Conservation (phyloP, 768 basidiomycete species). For the Lactarius indigo region DNA sequence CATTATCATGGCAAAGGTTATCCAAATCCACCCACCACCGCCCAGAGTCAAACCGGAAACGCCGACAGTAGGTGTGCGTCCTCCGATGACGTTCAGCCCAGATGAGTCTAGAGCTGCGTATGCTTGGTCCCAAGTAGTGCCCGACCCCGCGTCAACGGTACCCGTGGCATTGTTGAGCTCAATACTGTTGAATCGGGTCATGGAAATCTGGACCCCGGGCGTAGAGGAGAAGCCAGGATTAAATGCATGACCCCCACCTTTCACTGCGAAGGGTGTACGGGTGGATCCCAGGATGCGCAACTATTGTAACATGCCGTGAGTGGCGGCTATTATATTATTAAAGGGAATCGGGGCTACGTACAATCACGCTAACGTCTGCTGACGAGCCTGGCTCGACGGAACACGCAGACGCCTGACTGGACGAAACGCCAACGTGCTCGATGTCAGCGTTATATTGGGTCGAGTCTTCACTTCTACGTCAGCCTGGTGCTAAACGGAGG, state of each 20-base stretch:
- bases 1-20: background rate
- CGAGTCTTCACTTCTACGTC: background rate
- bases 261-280: background rate
- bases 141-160: constrained; percentile 26
- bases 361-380: constrained; percentile 23
- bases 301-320: background rate
- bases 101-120: constrained; percentile 20
- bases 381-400: constrained; percentile 26
- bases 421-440: background rate
- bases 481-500: background rate
- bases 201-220: constrained; percentile 28
- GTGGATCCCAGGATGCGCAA: constrained; percentile 15
- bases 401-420: constrained; percentile 2
- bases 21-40: no score
- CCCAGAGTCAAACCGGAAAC: constrained; percentile 23
- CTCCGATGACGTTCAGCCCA: constrained; percentile 28
- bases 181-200: constrained; percentile 25
- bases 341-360: background rate
- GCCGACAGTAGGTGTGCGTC: constrained; percentile 26
- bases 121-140: constrained; percentile 30
- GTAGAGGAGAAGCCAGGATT: constrained; percentile 31
- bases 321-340: no score
- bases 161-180: background rate
- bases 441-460: background rate
- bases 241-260: constrained; percentile 25